These are phyloP conservation scores for Hypericum androsaemum DNA, from an alignment of 345 rosid species.

Conservation along the genomic window DNA sequence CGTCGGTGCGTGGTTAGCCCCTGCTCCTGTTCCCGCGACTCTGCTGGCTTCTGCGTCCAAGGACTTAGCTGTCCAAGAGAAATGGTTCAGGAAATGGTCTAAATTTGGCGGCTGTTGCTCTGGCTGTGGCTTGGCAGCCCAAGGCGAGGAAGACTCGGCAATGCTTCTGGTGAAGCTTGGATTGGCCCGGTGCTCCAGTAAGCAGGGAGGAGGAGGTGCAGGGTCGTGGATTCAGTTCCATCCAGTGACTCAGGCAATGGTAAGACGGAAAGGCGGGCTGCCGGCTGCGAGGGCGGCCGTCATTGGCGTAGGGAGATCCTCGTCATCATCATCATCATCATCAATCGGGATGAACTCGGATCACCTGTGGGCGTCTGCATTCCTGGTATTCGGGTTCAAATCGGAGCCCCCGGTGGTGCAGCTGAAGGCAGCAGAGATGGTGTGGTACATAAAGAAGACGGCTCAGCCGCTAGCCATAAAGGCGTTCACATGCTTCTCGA, in stretches of 20 bases:
- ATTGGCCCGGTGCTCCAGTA: slow-evolving; percentile 49
- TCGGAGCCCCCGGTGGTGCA: slow-evolving; percentile 74
- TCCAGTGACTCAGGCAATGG: slow-evolving; percentile 54
- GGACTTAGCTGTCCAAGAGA: slow-evolving; percentile 44
- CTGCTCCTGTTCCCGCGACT: slow-evolving; percentile 47
- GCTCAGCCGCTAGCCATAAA: slow-evolving; percentile 73
- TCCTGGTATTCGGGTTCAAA: slow-evolving; percentile 84
- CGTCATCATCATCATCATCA: slow-evolving; percentile 24
- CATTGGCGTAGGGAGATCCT: slow-evolving; percentile 41
- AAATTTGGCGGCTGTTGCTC: slow-evolving; percentile 49
- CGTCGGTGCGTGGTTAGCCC: slow-evolving; percentile 88
- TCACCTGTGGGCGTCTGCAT: slow-evolving; percentile 87
- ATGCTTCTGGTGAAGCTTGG: slow-evolving; percentile 61
- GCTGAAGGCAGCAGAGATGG: slow-evolving; percentile 63
- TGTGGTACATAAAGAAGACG: slow-evolving; percentile 65
- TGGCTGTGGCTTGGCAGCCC: slow-evolving; percentile 59
- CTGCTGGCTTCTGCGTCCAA: slow-evolving; percentile 63
- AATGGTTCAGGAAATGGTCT: slow-evolving; percentile 49
- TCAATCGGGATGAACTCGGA: slow-evolving; percentile 45
- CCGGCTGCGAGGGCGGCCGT: slow-evolving; percentile 59
- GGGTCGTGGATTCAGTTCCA: slow-evolving; percentile 83
- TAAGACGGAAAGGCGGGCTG: slow-evolving; percentile 46
- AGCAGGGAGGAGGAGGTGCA: slow-evolving; percentile 21
- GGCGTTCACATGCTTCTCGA: slow-evolving; percentile 70
- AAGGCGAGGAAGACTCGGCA: slow-evolving; percentile 74